phyloP scores from a whole-genome alignment of 2,329 filamentous ascomycete species.

The Dothistroma septosporum region DNA sequence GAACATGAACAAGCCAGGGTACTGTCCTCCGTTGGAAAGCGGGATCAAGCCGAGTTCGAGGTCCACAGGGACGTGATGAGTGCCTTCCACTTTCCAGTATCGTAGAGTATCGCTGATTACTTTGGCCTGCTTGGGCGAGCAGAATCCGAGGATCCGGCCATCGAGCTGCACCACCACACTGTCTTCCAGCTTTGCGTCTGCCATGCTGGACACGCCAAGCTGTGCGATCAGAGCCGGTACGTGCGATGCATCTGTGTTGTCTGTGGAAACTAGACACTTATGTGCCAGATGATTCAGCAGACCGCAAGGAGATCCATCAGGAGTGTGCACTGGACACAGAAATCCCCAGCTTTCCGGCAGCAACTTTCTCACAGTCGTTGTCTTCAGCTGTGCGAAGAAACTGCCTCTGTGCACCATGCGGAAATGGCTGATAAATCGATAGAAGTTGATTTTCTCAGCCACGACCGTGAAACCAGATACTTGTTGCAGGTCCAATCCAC shows the following conservation, averaged over 20 bases:
- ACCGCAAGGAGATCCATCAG: slow-evolving; percentile 91
- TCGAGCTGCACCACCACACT: slow-evolving; percentile 88
- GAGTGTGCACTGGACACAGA: slow-evolving; percentile 93
- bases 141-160: slow-evolving; percentile 85
- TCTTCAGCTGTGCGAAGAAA: slow-evolving; percentile 97
- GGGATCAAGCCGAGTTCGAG: slow-evolving; percentile 92
- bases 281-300: slow-evolving; percentile 92
- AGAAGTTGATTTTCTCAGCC: slow-evolving; percentile 97
- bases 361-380: slow-evolving; percentile 91
- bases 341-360: slow-evolving; percentile 98
- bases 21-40: slow-evolving; percentile 83
- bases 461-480: slow-evolving; percentile 93
- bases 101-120: slow-evolving; percentile 80
- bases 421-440: slow-evolving; percentile 98
- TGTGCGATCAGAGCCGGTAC: slow-evolving; percentile 71
- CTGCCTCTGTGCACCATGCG: slow-evolving; percentile 98
- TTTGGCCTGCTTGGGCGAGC: slow-evolving; percentile 75
- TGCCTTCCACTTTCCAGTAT: slow-evolving; percentile 92
- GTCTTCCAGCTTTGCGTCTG: slow-evolving; percentile 74
- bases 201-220: slow-evolving; percentile 71
- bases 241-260: slow-evolving; percentile 66
- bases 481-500: slow-evolving; percentile 90
- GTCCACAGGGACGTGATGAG: slow-evolving; percentile 71
- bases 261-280: slow-evolving; percentile 85
- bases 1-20: slow-evolving; percentile 92